Percentiles rank a stretch among this genome's conserved stretches.
Conservation (phyloP, 2,329 filamentous ascomycete genomes). For the Colletotrichum liaoningense region DNA sequence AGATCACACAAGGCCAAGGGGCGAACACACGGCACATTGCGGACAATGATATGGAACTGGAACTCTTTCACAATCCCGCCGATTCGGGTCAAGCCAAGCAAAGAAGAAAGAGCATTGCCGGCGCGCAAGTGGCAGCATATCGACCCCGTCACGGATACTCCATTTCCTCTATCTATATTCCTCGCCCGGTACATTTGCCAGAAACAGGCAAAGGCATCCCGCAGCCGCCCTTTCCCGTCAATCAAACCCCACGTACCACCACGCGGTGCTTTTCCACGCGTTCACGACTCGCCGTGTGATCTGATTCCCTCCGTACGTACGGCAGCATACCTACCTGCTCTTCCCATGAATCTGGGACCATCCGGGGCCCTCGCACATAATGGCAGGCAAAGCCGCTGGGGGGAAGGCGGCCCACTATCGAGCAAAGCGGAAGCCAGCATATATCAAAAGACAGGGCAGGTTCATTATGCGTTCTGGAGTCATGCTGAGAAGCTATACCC, state of each 20-base stretch:
- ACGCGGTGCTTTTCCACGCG: neutral
- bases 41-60: neutral
- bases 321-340: no score
- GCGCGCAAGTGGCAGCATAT: constrained; percentile 1
- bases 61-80: neutral
- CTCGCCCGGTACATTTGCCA: constrained; percentile 3
- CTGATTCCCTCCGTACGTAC: neutral
- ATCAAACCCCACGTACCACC: no score
- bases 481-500: constrained; percentile 1
- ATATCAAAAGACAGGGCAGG: neutral
- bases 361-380: neutral
- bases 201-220: neutral
- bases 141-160: neutral
- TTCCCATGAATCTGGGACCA: neutral
- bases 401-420: neutral
- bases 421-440: neutral
- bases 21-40: neutral
- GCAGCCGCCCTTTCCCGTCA: neutral
- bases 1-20: constrained; percentile 22
- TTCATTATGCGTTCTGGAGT: constrained; percentile 19
- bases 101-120: neutral
- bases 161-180: neutral
- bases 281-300: constrained; percentile 15
- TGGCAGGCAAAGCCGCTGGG: constrained; percentile 8
- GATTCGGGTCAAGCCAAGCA: constrained; percentile 1